Conservation (phyloP, 768 basidiomycete genomes). For the Agaricus subrufescens region DNA sequence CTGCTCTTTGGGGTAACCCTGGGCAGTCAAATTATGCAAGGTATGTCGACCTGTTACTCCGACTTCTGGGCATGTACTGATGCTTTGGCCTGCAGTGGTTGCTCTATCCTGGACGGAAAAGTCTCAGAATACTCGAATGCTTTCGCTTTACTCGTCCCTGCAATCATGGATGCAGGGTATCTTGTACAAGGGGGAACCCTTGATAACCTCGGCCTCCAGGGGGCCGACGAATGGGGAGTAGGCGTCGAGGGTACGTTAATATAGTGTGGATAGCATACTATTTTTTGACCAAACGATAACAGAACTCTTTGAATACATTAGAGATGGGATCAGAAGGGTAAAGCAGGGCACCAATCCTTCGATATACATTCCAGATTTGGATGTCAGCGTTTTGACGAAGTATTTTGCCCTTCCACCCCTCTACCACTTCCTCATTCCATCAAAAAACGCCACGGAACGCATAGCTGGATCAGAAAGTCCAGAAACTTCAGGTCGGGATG, state of each 20-base stretch:
- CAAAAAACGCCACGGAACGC: neutral
- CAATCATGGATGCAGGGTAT: constrained; percentile 22
- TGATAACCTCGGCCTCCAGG: constrained; percentile 7
- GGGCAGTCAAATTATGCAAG: constrained; percentile 36
- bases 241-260: constrained; percentile 12
- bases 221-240: constrained; percentile 13
- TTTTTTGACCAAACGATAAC: neutral
- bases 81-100: constrained; percentile 19
- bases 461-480: neutral
- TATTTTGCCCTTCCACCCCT: constrained; percentile 18
- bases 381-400: constrained; percentile 23
- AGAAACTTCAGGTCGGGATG: constrained; percentile 4
- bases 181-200: constrained; percentile 10
- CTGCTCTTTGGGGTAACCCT: constrained; percentile 25
- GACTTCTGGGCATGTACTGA: neutral
- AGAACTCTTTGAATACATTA: constrained; percentile 25
- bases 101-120: constrained; percentile 25
- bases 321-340: constrained; percentile 26
- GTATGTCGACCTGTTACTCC: constrained; percentile 10
- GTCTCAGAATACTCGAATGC: constrained; percentile 21
- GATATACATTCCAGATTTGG: constrained; percentile 28
- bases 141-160: constrained; percentile 27
- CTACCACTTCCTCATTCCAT: constrained; percentile 14
- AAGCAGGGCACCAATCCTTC: constrained; percentile 15
- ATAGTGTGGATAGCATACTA: neutral